Base-by-base conservation (phyloP, 169 alveolate species). In the Eimeria necatrix region DNA sequence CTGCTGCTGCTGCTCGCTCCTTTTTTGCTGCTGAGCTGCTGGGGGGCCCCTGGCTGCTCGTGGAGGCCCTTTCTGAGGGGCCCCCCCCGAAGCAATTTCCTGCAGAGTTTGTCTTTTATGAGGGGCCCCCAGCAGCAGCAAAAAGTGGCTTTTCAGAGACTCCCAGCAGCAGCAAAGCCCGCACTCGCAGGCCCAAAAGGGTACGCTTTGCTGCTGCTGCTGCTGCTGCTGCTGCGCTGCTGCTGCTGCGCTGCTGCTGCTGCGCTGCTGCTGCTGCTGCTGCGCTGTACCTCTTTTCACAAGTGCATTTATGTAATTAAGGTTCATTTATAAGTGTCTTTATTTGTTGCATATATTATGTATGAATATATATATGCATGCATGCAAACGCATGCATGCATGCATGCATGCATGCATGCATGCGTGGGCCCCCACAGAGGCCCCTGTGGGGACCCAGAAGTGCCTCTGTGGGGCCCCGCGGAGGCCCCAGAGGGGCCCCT, bases 1-100 rank as follows among this genome's bases (percentile, higher is more conserved):
- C 83, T 0, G 14, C 83, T 41, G 0, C 49, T 26, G 83, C 48
- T 24, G 52, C 41, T n/a, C 22, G 83, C 20, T 32, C 48, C 51
- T 71, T 71, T 24, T 71, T 71, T 49, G 6, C 24, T 7, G 48
- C 10, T 32, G 52, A 71, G 56, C 22, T 71, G 3, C 18, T 71
- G 52, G 83, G 56, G 83, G 83, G 83, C 14, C 83, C 83, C 56
- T 71, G 83, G 83, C 41, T 71, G 52, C 51, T 71, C 22, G 83
- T 71, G 52, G 83, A 71, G 49, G 83, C 83, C 14, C 16, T 71
- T 32, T 49, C 83, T 71, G 22, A 71, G 22, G 18, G 48, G 83
- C 83, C 83, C 18, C 20, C 83, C 48, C 48, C 83, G 5, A 12
- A 5, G 52, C 4, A 32, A 0, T 22, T 49, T 5, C 24, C 83